A percentile compares a stretch with the other conserved stretches of the same genome.
These are phyloP conservation scores for Aspergillus novofumigatus DNA, from an alignment of 2,329 filamentous ascomycete species.

Conservation along the genomic window DNA sequence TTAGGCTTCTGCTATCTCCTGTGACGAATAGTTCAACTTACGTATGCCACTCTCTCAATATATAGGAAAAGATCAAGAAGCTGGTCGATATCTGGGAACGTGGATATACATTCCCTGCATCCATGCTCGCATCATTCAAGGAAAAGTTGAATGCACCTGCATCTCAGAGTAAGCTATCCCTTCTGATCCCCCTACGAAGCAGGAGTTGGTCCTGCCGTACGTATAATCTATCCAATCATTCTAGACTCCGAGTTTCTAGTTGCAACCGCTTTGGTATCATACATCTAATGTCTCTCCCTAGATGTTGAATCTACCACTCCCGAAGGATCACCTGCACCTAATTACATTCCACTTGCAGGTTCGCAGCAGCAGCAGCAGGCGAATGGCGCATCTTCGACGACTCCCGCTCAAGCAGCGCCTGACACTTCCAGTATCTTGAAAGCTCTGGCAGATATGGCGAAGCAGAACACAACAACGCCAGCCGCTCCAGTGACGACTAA, in stretches of 20 bases:
- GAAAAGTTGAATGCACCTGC: constrained; percentile 65
- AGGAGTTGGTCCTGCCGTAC: background rate
- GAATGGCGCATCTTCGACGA: constrained; percentile 19
- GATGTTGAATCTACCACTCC: constrained; percentile 67
- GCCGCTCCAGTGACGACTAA: constrained; percentile 37
- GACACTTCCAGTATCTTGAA: constrained; percentile 68
- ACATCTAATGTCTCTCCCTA: constrained; percentile 38
- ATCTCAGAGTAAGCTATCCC: constrained; percentile 57
- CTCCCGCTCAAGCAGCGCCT: constrained; percentile 37
- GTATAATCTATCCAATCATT: background rate
- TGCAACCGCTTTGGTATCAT: background rate
- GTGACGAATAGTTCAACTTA: constrained; percentile 46
- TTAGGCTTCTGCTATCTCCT: constrained; percentile 18
- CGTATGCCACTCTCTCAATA: constrained; percentile 39
- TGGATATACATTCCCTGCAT: constrained; percentile 78
- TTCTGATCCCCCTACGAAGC: constrained; percentile 23
- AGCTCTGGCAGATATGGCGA: constrained; percentile 74
- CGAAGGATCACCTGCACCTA: constrained; percentile 48
- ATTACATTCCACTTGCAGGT: constrained; percentile 37
- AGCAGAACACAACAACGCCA: constrained; percentile 61
- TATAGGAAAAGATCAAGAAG: constrained; percentile 93
- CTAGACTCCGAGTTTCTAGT: constrained; percentile 3
- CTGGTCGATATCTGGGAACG: constrained; percentile 98
- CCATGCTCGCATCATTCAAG: constrained; percentile 79
- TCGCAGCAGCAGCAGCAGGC: constrained; percentile 26